These are phyloP conservation scores for Pouteria campechiana DNA, from an alignment of 179 eudicot species.

Conservation along the genomic window DNA sequence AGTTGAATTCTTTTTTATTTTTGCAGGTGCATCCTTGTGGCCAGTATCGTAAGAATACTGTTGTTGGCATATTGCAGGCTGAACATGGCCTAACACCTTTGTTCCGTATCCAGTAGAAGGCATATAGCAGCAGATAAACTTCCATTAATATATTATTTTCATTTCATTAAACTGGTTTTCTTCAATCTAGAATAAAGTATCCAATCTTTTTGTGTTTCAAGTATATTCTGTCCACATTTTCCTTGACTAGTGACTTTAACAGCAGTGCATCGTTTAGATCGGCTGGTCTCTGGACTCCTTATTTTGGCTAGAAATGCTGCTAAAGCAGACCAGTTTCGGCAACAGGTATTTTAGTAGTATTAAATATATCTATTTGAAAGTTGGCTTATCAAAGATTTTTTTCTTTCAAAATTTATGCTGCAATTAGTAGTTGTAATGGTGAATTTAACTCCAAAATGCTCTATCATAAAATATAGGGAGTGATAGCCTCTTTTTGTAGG, in stretches of 20 bases:
- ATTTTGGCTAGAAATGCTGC: slow-evolving; percentile 68
- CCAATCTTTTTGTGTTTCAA: background rate
- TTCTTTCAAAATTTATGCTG: too few relatives aligned
- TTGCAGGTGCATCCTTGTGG: slow-evolving; percentile 93
- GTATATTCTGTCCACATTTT: background rate
- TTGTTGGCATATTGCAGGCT: slow-evolving; percentile 88
- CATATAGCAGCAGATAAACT: too few relatives aligned
- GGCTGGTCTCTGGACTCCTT: slow-evolving; percentile 91
- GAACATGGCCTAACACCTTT: slow-evolving; percentile 78
- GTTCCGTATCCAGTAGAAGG: slow-evolving; percentile 66
- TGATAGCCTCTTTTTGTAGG: too few relatives aligned
- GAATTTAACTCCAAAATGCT: too few relatives aligned
- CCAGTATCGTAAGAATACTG: slow-evolving; percentile 91
- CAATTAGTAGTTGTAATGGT: too few relatives aligned
- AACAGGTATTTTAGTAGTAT: too few relatives aligned
- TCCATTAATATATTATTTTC: too few relatives aligned
- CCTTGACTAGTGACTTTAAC: slow-evolving; percentile 33
- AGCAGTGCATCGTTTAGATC: slow-evolving; percentile 94
- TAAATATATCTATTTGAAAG: too few relatives aligned
- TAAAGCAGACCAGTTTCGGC: slow-evolving; percentile 61
- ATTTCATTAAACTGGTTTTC: background rate
- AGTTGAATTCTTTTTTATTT: slow-evolving; percentile 1
- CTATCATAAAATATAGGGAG: too few relatives aligned
- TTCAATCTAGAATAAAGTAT: background rate
- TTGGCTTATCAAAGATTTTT: too few relatives aligned